A percentile compares a stretch with the other conserved stretches of the same genome.
Evolutionary conservation across 1,284 basidiomycete genomes (phyloP).

Genomic region (Pisolithus thermaeus): DNA sequence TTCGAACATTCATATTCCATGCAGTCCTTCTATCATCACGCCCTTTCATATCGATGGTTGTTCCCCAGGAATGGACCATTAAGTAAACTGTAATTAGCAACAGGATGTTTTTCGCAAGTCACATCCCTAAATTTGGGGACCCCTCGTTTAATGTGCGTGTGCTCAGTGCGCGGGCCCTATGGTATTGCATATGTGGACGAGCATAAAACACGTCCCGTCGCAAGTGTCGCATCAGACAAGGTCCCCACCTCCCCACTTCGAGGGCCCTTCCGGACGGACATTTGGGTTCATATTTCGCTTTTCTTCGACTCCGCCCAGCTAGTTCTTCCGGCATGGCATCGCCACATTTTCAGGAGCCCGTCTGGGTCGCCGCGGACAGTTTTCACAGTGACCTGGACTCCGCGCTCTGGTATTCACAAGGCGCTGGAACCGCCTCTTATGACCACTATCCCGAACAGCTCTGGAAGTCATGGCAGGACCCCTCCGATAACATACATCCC

Average conservation of each 20-base stretch:
- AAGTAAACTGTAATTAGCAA: constrained; percentile 9
- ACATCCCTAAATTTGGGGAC: constrained; percentile 18
- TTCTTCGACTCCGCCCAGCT: neutral
- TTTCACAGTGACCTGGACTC: constrained; percentile 22
- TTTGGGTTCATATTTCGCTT: neutral
- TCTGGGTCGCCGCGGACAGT: constrained; percentile 11
- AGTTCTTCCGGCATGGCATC: constrained; percentile 19
- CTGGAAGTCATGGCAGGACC: constrained; percentile 24
- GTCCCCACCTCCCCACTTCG: neutral
- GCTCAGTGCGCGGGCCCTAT: constrained; percentile 11
- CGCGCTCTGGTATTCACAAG: constrained; percentile 13
- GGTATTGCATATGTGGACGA: constrained; percentile 8
- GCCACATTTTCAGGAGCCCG: constrained; percentile 18
- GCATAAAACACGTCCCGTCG: neutral
- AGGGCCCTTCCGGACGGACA: neutral
- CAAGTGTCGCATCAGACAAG: neutral
- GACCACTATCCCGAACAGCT: constrained; percentile 25
- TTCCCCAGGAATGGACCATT: constrained; percentile 14
- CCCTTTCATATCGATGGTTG: constrained; percentile 1
- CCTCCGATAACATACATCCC: constrained; percentile 24
- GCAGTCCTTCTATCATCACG: constrained; percentile 2
- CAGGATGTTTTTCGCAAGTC: neutral
- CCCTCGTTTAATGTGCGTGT: constrained; percentile 20
- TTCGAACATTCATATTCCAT: constrained; percentile 18
- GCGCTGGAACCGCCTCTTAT: constrained; percentile 14